A percentile compares a stretch with the other conserved stretches of the same genome.
phyloP scores from a whole-genome alignment of 2,329 filamentous ascomycete genomes.

The Aspergillus novofumigatus region DNA sequence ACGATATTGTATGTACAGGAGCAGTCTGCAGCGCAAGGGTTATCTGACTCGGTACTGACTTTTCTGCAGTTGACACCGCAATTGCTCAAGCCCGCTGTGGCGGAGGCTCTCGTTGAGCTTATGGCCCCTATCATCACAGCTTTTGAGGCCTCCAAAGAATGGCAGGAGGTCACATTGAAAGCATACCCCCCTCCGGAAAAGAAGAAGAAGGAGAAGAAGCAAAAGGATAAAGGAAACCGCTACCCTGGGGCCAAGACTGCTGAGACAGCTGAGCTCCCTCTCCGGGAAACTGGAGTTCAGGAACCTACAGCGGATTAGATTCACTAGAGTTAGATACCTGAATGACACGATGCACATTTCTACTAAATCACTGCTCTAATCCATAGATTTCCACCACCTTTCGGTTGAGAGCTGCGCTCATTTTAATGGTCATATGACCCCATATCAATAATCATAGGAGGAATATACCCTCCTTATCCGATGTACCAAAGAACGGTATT shows the following conservation, averaged over 20 bases:
- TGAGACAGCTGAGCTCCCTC: not conserved
- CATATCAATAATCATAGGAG: no score
- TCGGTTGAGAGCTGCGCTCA: no score
- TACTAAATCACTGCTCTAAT: not conserved
- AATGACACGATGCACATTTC: not conserved
- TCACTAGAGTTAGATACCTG: not conserved
- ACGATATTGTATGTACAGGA: conserved; percentile 62
- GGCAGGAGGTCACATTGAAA: conserved; percentile 70
- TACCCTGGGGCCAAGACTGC: conserved; percentile 11
- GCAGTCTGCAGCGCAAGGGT: not conserved
- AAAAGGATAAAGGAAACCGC: conserved; percentile 70
- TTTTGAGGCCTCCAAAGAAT: conserved; percentile 68
- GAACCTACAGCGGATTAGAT: not conserved
- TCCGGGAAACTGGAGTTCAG: not conserved
- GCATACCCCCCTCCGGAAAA: conserved; percentile 73
- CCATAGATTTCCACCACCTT: no score
- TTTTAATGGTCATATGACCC: no score
- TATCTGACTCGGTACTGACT: conserved; percentile 5
- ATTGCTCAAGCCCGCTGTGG: conserved; percentile 78
- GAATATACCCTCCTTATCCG: no score
- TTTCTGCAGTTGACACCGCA: conserved; percentile 70
- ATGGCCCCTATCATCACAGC: conserved; percentile 72
- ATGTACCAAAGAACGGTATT: no score
- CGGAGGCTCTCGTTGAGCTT: conserved; percentile 67
- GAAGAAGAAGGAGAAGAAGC: conserved; percentile 70